phyloP scores from a whole-genome alignment of 2,329 filamentous ascomycete genomes.

The Sporothrix pseudoabietina region DNA sequence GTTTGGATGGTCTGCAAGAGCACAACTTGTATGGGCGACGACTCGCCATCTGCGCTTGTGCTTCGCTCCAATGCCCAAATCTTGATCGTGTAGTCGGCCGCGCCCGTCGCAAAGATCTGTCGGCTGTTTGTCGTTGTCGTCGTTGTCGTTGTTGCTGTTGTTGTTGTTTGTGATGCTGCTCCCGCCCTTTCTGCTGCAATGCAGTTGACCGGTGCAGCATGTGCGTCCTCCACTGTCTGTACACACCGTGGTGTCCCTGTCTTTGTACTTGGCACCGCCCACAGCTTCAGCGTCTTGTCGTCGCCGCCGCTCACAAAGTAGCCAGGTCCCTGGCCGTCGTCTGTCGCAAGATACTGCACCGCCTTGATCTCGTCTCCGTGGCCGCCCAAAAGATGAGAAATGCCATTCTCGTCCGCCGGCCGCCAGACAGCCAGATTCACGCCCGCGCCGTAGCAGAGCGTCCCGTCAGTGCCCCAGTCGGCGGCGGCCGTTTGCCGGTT shows the following conservation, averaged over 20 bases:
- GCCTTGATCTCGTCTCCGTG: conserved; percentile 82
- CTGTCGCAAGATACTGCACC: conserved; percentile 70
- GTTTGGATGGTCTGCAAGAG: conserved; percentile 72
- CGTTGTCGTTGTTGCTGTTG: neutral
- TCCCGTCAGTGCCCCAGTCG: conserved; percentile 76
- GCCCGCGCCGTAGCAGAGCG: conserved; percentile 87
- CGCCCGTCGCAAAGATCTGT: conserved; percentile 70
- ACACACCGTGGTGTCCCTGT: conserved; percentile 45
- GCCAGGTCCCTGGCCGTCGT: neutral
- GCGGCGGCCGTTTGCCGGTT: conserved; percentile 88
- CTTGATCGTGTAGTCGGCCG: conserved; percentile 72
- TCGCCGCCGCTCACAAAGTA: conserved; percentile 78
- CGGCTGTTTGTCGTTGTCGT: conserved; percentile 13
- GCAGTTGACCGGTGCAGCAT: conserved; percentile 75
- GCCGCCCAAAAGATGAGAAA: conserved; percentile 68
- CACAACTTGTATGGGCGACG: conserved; percentile 57
- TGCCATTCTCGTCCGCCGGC: conserved; percentile 61
- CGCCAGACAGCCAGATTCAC: conserved; percentile 88
- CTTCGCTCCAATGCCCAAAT: conserved; percentile 65
- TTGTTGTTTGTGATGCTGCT: neutral
- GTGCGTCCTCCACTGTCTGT: conserved; percentile 64
- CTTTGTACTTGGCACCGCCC: conserved; percentile 51
- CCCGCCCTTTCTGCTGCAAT: conserved; percentile 47
- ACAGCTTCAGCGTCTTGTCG: conserved; percentile 76
- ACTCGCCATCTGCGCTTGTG: neutral